phyloP scores from a whole-genome alignment of 2,329 filamentous ascomycete species.

The Claviceps pazoutovae region DNA sequence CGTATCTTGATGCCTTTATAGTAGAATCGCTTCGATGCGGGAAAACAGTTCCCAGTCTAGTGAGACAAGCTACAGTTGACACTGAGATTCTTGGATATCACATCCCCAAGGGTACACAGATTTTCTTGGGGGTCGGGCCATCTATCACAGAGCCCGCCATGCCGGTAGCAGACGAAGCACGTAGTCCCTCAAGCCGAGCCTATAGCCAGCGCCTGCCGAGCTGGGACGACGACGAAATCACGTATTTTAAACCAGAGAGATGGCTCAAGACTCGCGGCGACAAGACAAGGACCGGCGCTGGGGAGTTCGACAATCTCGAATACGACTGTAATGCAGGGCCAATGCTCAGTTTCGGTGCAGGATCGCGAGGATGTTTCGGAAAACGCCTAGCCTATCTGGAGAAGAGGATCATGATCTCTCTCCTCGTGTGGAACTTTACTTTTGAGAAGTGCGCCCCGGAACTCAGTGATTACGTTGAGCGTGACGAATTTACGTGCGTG shows the following conservation, averaged over 20 bases:
- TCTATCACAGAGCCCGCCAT: slow-evolving; percentile 2
- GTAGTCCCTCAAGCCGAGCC: slow-evolving; percentile 9
- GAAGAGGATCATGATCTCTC: slow-evolving; percentile 11
- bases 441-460: neutral
- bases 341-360: slow-evolving; percentile 12
- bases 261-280: slow-evolving; percentile 17
- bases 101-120: slow-evolving; percentile 21
- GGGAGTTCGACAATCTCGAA: neutral
- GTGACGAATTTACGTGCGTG: neutral
- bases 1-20: slow-evolving; percentile 23
- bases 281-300: too few species aligned
- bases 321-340: neutral
- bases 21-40: slow-evolving; percentile 22
- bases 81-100: slow-evolving; percentile 18
- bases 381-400: slow-evolving; percentile 16
- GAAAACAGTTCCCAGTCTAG: slow-evolving; percentile 13
- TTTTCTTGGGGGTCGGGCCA: slow-evolving; percentile 14
- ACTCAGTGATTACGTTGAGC: neutral
- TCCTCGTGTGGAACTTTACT: slow-evolving; percentile 15
- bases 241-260: slow-evolving; percentile 20
- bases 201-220: slow-evolving; percentile 10
- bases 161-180: slow-evolving; percentile 5
- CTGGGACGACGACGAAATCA: slow-evolving; percentile 14
- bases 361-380: slow-evolving; percentile 15
- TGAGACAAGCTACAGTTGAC: slow-evolving; percentile 17